Base-by-base conservation (phyloP, 306 rosid species). In the Cicer pinnatifidum region DNA sequence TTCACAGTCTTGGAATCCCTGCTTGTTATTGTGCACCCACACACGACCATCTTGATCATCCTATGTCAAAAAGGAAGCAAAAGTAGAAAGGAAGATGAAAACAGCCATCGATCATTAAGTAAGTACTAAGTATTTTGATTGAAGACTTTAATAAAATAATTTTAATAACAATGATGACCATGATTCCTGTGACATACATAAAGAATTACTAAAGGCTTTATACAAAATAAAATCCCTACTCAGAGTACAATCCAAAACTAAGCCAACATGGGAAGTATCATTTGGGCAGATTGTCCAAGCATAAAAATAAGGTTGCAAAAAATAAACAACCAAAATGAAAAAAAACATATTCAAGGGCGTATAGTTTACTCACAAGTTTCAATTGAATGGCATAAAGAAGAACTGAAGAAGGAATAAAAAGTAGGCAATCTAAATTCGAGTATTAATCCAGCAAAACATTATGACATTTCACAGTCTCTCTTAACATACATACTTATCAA, bases 11-110 rank as follows among this genome's bases (percentile, higher is more conserved):
- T 87, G 91, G 64, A 87, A 87, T 62, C 91, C 91, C 81, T 84
- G 86, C 77, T 84, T 87, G 85, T 84, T 84, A 61, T 82, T 87
- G 78, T 74, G 91, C 82, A 87, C 88, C 91, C 86, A 84, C 45
- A 82, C 85, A 78, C 53, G 63, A 11, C 84, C 91, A 73, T 75
- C 73, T 9, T 6, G 59, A 63, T 65, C 85, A 80, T 84, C 75
- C 91, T 84, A 58, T 37, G 50, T 15, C 69, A 82, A 66, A 37
- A 70, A 70, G 56, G 50, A 53, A 60, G 2, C 12, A 67, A 64
- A 12, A 4, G 53, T 11, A 28, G 35, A 3, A 28, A 28, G 35
- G 58, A 47, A 79, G 67, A 71, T 7, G 39, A 68, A 80, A 56
- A 52, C 7, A 58, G 3, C 23, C 58, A 16, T 15, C 11, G 72